Percentiles rank a stretch among this genome's conserved stretches.
Evolutionary conservation across 352 stramenopile species (phyloP).

Genomic region (Phytopythium chamaehyphon): DNA sequence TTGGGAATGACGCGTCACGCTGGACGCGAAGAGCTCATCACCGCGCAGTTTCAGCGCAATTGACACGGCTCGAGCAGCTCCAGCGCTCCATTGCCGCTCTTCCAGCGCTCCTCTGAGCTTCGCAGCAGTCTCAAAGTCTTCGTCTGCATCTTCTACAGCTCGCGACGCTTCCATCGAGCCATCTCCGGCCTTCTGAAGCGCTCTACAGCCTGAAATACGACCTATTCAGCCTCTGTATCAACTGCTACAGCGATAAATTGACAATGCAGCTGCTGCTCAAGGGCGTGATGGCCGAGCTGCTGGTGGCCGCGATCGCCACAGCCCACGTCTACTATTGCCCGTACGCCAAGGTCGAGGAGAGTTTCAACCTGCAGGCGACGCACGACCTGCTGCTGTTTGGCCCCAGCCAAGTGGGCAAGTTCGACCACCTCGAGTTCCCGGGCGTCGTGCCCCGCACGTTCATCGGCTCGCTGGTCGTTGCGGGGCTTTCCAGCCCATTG

Average conservation of each 20-base stretch:
- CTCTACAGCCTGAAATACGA: not conserved
- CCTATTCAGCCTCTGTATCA: not conserved
- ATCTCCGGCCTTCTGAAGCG: not conserved
- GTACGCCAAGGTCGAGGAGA: conserved; percentile 95
- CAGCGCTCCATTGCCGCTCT: too few species aligned
- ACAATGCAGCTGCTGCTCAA: conserved; percentile 16
- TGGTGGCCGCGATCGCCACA: conserved; percentile 33
- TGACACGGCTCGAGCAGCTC: too few species aligned
- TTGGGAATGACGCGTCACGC: too few species aligned
- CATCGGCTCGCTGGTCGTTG: conserved; percentile 78
- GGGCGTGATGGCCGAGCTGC: conserved; percentile 25
- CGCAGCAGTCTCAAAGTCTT: too few species aligned
- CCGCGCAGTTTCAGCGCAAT: too few species aligned
- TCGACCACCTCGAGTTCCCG: conserved; percentile 97
- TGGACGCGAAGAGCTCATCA: too few species aligned
- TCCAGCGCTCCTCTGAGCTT: too few species aligned
- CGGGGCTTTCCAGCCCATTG: conserved; percentile 37
- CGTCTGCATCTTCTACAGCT: too few species aligned
- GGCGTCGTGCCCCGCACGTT: conserved; percentile 99
- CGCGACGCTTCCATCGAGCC: not conserved
- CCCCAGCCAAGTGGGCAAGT: conserved; percentile 45
- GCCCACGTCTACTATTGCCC: conserved; percentile 54
- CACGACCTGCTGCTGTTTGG: conserved; percentile 93
- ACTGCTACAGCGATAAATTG: not conserved
- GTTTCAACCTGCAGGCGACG: conserved; percentile 97